A percentile compares a stretch with the other conserved stretches of the same genome.
phyloP scores from a whole-genome alignment of 2,329 filamentous ascomycete genomes.

The Eutypa lata region DNA sequence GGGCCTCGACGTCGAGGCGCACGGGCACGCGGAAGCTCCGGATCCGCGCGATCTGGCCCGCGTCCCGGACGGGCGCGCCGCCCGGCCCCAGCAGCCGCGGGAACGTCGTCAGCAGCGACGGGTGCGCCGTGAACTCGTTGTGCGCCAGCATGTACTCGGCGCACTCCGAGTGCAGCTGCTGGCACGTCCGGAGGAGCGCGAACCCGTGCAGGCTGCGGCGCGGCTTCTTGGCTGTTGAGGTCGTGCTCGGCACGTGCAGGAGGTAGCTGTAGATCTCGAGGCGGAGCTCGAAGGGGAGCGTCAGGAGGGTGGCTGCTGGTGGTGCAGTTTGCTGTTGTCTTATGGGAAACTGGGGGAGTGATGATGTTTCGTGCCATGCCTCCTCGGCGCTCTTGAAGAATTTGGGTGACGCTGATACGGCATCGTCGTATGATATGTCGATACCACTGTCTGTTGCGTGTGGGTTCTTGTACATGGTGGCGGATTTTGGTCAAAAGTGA shows the following conservation, averaged over 20 bases:
- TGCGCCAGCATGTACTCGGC: constrained; percentile 37
- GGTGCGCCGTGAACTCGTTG: constrained; percentile 44
- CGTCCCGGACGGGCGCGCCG: constrained; percentile 20
- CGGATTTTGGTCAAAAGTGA: neutral
- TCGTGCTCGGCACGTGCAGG: constrained; percentile 29
- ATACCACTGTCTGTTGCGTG: neutral
- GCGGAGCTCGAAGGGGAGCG: constrained; percentile 43
- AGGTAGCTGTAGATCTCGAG: constrained; percentile 44
- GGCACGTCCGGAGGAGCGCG: constrained; percentile 37
- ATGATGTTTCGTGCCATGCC: neutral
- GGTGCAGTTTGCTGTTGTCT: neutral
- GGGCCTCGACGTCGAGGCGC: constrained; percentile 37
- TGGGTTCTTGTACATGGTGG: neutral
- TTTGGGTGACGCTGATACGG: neutral
- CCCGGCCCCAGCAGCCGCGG: constrained; percentile 34
- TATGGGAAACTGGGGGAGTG: neutral
- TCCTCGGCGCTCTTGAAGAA: neutral
- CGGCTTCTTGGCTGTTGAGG: neutral
- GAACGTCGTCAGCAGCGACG: constrained; percentile 35
- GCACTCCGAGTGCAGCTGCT: constrained; percentile 39
- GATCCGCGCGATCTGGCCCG: constrained; percentile 29
- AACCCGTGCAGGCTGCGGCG: constrained; percentile 28
- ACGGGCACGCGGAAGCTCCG: constrained; percentile 37
- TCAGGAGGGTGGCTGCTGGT: constrained; percentile 28
- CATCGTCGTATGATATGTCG: neutral